phyloP scores from a whole-genome alignment of 1,139 yeast species.

The Blastobotrys indianensis region DNA sequence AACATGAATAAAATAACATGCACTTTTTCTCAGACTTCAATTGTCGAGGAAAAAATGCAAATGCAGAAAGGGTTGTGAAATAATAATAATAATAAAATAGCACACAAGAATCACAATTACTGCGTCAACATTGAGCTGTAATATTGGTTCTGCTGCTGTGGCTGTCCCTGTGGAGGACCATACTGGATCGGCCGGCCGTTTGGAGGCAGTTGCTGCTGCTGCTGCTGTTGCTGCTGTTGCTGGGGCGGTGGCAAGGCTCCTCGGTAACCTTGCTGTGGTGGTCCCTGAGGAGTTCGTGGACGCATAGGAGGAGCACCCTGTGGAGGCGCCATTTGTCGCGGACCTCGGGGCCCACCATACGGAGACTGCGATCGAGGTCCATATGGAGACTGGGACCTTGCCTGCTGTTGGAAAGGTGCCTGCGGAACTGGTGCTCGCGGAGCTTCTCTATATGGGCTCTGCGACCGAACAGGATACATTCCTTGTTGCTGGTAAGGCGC shows the following conservation, averaged over 20 bases:
- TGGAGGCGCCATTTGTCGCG: conserved; percentile 9
- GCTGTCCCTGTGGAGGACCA: conserved; percentile 7
- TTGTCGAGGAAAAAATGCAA: too few species aligned
- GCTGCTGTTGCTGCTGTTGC: conserved; percentile 4
- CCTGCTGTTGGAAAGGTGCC: too few species aligned
- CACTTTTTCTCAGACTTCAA: too few species aligned
- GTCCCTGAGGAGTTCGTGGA: conserved; percentile 4
- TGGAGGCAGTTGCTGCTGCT: background rate
- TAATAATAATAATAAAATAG: conserved; percentile 6
- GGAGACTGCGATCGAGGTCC: conserved; percentile 7
- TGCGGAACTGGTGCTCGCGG: too few species aligned
- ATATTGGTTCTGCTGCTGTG: background rate
- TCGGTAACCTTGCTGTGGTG: conserved; percentile 8
- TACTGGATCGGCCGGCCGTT: conserved; percentile 10
- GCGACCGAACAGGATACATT: too few species aligned
- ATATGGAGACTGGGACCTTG: conserved; percentile 2
- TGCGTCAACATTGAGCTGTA: conserved; percentile 8
- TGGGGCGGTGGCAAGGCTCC: conserved; percentile 9
- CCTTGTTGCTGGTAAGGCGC: too few species aligned
- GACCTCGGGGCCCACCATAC: conserved; percentile 4
- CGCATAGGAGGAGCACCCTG: conserved; percentile 5
- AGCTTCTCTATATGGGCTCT: too few species aligned
- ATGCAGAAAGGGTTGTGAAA: background rate
- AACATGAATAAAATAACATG: too few species aligned
- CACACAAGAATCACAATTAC: background rate